Evolutionary conservation across 208 protist genomes (phyloP).

Genomic region (Leishmania major): DNA sequence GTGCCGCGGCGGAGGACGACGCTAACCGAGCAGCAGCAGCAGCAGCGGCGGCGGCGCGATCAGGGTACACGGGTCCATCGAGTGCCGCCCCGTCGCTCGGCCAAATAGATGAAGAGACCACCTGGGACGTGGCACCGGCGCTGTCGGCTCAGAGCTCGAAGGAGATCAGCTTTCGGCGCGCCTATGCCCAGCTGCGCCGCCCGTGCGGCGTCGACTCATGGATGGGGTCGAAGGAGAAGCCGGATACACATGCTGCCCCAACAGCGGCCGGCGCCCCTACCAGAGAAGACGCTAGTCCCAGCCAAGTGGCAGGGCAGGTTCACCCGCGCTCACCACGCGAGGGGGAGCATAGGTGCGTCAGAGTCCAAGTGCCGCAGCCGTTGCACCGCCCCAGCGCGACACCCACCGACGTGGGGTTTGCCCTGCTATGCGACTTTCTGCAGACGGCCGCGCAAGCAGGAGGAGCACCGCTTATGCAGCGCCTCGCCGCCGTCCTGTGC

Average conservation of each 20-base stretch:
- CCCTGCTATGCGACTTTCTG: conserved; percentile 18
- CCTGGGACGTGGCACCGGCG: neutral
- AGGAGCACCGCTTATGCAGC: conserved; percentile 1
- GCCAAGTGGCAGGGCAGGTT: conserved; percentile 1
- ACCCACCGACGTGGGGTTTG: conserved; percentile 23
- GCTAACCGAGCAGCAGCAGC: neutral
- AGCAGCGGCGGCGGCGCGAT: neutral
- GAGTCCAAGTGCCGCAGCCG: neutral
- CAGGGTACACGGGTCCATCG: neutral
- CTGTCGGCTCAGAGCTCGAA: neutral
- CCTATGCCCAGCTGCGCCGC: conserved; percentile 8
- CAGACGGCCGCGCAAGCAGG: neutral
- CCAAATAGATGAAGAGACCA: neutral
- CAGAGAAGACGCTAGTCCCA: neutral
- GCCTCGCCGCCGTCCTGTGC: conserved; percentile 11
- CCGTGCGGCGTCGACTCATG: neutral
- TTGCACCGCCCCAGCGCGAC: neutral
- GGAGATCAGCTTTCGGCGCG: conserved; percentile 29
- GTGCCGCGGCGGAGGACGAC: neutral
- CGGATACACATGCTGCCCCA: neutral
- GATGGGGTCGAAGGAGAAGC: neutral
- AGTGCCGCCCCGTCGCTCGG: neutral
- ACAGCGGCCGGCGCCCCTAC: neutral
- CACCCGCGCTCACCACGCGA: neutral
- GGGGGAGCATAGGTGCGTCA: neutral